Evolutionary conservation across 441 rosid genomes (phyloP), one percentile per base, ranked within the genome.

Genomic region (Aquilaria agallochum): DNA sequence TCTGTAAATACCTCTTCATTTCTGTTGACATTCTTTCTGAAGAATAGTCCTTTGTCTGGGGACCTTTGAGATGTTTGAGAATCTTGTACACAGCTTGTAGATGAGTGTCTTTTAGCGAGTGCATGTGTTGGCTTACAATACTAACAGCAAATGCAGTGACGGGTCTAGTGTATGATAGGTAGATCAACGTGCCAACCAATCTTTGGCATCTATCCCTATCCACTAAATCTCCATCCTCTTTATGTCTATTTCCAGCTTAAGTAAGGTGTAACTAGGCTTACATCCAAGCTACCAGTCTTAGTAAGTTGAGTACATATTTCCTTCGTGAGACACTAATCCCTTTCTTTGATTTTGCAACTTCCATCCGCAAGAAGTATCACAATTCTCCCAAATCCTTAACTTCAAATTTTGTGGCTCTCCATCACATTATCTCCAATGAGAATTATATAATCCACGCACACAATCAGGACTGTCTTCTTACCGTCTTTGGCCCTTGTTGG

Each of bases 381-480:
- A 27, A 15, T 2, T 20, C 4, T 3, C 57, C 51, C n/a, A 52
- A 57, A 14, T 62, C 66, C 3, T 62, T 53, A 5, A 62, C 44
- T 15, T 62, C 58, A 40, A 62, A 62, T 27, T 34, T 10, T 1
- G 9, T 8, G 7, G 50, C 10, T 5, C 31, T 53, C 56, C 13
- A 6, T 49, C 12, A 12, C 33, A 34, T 62, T 33, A 36, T 57
- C 14, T 1, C 66, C 42, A 2, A 15, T 62, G 6, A 62, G 5
- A n/a, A 62, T 20, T 11, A 34, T 62, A 4, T 62, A 56, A 53
- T 62, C 66, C 1, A 62, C 50, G 51, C 51, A 62, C 9, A 62
- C 55, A 50, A 52, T 50, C 4, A 62, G 34, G 0, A 50, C 2
- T 9, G 40, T 33, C 2, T 7, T 52, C 1, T 36, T 34, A 2